These are phyloP conservation scores for Gastrodia elata DNA, from an alignment of 106 monocot genomes.

Conservation along the genomic window DNA sequence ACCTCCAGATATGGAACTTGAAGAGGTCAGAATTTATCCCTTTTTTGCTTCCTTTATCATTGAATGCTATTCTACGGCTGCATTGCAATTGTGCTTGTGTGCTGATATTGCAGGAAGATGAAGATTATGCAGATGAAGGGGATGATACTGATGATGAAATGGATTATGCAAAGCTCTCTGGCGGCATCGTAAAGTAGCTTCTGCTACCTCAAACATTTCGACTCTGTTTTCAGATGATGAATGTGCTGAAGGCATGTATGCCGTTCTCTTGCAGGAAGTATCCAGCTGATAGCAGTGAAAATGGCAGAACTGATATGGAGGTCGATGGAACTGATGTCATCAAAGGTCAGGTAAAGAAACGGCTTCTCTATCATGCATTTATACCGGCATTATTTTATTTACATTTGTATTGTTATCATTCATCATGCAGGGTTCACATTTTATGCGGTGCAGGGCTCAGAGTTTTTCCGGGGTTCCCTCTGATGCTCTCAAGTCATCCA, in stretches of 20 bases:
- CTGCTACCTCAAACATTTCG: background rate
- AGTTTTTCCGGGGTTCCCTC: too few relatives aligned
- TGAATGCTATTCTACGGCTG: background rate
- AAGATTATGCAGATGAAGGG: constrained; percentile 28
- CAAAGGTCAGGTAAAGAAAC: constrained; percentile 4
- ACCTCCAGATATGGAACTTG: constrained; percentile 21
- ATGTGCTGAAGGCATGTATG: background rate
- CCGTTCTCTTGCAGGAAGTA: background rate
- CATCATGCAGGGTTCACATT: too few relatives aligned
- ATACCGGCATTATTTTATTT: too few relatives aligned
- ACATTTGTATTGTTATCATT: too few relatives aligned
- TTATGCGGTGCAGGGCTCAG: too few relatives aligned
- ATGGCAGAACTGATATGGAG: background rate
- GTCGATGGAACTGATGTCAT: background rate
- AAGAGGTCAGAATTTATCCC: constrained; percentile 13
- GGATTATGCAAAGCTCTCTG: constrained; percentile 8
- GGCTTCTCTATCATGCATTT: too few relatives aligned
- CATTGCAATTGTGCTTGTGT: background rate
- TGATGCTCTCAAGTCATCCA: too few relatives aligned
- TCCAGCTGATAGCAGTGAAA: background rate
- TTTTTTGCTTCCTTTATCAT: background rate
- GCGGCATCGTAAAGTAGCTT: background rate
- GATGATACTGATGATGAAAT: constrained; percentile 26
- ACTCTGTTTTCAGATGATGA: background rate
- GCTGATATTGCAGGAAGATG: constrained; percentile 17